Percentiles rank a stretch among this genome's conserved stretches.
Evolutionary conservation across 139 green algal species (phyloP).

Genomic region (Tetradesmus lagerheimii): DNA sequence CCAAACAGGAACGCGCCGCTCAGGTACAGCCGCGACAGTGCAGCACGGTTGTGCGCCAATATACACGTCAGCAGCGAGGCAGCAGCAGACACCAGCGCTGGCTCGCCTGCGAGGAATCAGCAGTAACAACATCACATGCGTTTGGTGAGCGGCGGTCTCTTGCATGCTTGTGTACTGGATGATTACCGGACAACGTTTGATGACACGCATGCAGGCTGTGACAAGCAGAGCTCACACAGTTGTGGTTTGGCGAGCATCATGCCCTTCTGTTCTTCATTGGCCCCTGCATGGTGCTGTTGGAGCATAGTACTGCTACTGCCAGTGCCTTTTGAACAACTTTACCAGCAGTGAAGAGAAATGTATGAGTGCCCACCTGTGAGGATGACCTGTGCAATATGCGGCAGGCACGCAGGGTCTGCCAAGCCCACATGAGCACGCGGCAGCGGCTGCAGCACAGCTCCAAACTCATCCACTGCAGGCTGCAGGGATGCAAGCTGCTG

Average conservation of each 20-base stretch:
- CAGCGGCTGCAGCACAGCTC: constrained; percentile 78
- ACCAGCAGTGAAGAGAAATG: background rate
- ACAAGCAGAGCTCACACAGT: no score
- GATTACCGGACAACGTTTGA: no score
- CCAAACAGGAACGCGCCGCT: constrained; percentile 93
- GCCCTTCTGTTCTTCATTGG: no score
- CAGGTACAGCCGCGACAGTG: constrained; percentile 82
- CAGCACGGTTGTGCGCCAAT: constrained; percentile 67
- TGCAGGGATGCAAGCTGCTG: constrained; percentile 73
- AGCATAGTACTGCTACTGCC: no score
- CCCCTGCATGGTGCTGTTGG: no score
- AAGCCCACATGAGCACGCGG: constrained; percentile 81
- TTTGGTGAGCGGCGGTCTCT: no score
- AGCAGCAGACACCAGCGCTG: constrained; percentile 77
- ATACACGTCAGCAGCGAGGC: constrained; percentile 74
- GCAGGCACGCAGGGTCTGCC: constrained; percentile 74
- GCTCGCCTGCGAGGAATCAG: constrained; percentile 73
- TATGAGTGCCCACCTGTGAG: constrained; percentile 5
- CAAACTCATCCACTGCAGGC: constrained; percentile 69
- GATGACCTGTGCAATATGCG: constrained; percentile 82
- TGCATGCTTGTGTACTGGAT: background rate
- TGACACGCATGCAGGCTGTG: no score
- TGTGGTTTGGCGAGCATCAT: no score
- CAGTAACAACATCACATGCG: background rate
- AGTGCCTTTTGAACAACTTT: no score